Evolutionary conservation across 225 moss, liverwort and hornwort species (phyloP), one percentile per base, ranked within the genome.

Genomic region (Pseudoscleropodium purum): DNA sequence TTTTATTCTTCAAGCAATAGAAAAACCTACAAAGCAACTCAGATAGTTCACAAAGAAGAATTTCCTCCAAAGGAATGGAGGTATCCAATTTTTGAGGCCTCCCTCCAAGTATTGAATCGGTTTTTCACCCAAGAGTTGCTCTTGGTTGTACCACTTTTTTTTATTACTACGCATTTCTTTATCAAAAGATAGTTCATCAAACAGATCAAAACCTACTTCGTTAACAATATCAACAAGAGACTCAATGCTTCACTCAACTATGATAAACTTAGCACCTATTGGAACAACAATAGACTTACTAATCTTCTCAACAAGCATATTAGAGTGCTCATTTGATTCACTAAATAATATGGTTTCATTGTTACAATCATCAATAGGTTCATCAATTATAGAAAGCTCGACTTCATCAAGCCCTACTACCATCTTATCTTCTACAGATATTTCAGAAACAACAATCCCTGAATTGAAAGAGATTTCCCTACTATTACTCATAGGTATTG

Each of bases 241-340:
- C 13, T 39, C 4, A 0, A 13, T 39, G 39, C 39, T 70, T 19
- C 0, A 4, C 2, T 70, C 14, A 70, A 39, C 14, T 70, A 39
- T 1, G 14, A 14, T 0, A 45, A 8, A 70, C 5, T 70, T 4
- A 70, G 0, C 24, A 39, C 0, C 14, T 0, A 25, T 14, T 25
- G 39, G 25, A 24, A 70, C 11, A 68, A 37, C 21, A 68, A 37
- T 70, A 39, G 8, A 23, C 14, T 70, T 4, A 0, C 0, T 70
- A 3, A 39, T 70, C 39, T 1, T 39, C 25, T 37, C 5, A 39
- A 25, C 1, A 39, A 70, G 39, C 0, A 1, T 25, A 70, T 39
- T 0, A 39, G 1, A 25, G 14, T 0, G 2, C 7, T 39, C 39
- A 39, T 7, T 4, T 4, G 5, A 24, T 24, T 70, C 39, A 39